Evolutionary conservation across 164 flowering plant genomes (phyloP).

Genomic region (Warburgia ugandensis): DNA sequence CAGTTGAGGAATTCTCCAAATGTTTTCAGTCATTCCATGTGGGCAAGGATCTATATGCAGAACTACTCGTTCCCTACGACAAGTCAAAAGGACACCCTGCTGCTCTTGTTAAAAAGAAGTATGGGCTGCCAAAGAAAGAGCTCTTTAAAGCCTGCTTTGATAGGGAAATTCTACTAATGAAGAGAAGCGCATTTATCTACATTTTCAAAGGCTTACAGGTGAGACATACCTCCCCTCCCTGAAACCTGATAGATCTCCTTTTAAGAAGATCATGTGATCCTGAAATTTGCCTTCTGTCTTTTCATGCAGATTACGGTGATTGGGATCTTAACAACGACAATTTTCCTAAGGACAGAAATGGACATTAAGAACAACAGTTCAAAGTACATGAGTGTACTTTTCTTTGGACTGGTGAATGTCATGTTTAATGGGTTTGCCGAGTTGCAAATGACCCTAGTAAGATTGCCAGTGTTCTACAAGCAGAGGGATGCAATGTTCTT

Average conservation of each 20-base stretch:
- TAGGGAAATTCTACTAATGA: slow-evolving; percentile 56
- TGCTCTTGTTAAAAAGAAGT: slow-evolving; percentile 36
- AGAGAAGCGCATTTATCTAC: slow-evolving; percentile 55
- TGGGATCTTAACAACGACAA: slow-evolving; percentile 32
- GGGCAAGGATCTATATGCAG: slow-evolving; percentile 17
- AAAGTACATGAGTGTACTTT: slow-evolving; percentile 28
- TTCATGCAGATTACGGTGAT: slow-evolving; percentile 28
- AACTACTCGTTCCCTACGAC: slow-evolving; percentile 24
- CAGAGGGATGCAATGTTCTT: slow-evolving; percentile 37
- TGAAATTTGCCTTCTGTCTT: background rate
- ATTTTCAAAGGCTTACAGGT: slow-evolving; percentile 47
- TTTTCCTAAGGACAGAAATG: slow-evolving; percentile 49
- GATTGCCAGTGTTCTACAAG: slow-evolving; percentile 38
- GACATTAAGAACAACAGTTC: slow-evolving; percentile 17
- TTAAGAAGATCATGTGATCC: background rate
- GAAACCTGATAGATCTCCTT: too few species aligned
- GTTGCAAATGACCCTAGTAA: slow-evolving; percentile 21
- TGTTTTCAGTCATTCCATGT: slow-evolving; percentile 31
- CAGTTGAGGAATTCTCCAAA: slow-evolving; percentile 23
- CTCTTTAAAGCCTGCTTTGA: slow-evolving; percentile 43
- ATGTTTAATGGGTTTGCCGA: slow-evolving; percentile 43
- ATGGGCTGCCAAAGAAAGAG: slow-evolving; percentile 43
- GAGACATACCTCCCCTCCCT: background rate
- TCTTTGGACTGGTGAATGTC: slow-evolving; percentile 24
- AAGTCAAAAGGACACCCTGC: slow-evolving; percentile 27